A percentile compares a stretch with the other conserved stretches of the same genome.
Conservation (phyloP, 2,329 filamentous ascomycete species). For the Zasmidium cellare region DNA sequence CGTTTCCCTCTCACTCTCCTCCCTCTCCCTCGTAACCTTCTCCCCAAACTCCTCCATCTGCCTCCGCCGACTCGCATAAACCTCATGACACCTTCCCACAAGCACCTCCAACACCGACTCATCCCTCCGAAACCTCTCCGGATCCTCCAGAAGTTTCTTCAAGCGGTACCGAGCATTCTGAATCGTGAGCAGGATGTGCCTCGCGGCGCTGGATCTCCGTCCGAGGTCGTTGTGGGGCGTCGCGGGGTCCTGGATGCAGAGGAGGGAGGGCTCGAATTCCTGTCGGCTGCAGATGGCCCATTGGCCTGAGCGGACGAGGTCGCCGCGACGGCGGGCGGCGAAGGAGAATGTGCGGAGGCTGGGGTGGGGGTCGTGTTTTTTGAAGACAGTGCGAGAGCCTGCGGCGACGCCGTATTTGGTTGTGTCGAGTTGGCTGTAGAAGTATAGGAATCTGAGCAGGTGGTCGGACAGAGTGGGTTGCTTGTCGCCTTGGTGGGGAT, state of each 20-base stretch:
- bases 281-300: constrained; percentile 39
- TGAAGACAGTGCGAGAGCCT: constrained; percentile 42
- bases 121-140: background rate
- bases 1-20: constrained; percentile 9
- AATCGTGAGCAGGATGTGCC: constrained; percentile 51
- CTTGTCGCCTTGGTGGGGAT: constrained; percentile 7
- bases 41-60: constrained; percentile 28
- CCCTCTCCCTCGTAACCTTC: constrained; percentile 18
- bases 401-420: constrained; percentile 50
- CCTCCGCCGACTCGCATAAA: constrained; percentile 23
- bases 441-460: constrained; percentile 51
- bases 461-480: constrained; percentile 36
- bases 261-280: constrained; percentile 40
- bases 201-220: constrained; percentile 47
- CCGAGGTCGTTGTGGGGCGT: constrained; percentile 60
- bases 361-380: constrained; percentile 26
- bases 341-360: constrained; percentile 7
- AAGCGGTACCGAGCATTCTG: background rate
- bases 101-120: constrained; percentile 21
- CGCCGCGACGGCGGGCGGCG: constrained; percentile 18
- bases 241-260: constrained; percentile 61
- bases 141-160: background rate
- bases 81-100: constrained; percentile 32
- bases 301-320: constrained; percentile 33
- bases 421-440: constrained; percentile 52